Conservation (phyloP, 495 filamentous ascomycete species). For the Xylaria venustula region DNA sequence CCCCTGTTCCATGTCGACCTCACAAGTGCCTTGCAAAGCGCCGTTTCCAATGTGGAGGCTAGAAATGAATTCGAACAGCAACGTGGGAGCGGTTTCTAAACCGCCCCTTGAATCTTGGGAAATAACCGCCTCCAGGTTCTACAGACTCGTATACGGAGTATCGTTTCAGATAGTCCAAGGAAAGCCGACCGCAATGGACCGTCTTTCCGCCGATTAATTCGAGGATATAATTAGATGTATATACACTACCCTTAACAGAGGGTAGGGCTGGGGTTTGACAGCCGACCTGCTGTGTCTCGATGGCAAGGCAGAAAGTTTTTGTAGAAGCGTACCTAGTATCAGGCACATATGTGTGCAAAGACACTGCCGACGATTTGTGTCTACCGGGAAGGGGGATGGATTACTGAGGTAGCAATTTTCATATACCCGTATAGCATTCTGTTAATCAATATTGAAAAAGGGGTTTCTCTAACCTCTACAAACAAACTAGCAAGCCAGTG, state of each 20-base stretch:
- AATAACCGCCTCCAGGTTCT: not conserved
- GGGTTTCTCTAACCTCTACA: not conserved
- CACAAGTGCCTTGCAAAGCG: slow-evolving; percentile 87
- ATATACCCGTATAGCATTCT: slow-evolving; percentile 6
- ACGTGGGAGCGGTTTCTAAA: not conserved
- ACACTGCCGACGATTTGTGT: not conserved
- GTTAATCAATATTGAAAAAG: not conserved
- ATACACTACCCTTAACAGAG: not conserved
- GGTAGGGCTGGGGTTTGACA: not conserved
- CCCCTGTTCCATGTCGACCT: slow-evolving; percentile 95
- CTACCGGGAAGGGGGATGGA: not conserved
- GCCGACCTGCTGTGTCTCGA: not conserved
- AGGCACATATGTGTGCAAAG: not conserved
- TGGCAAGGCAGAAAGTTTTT: not conserved
- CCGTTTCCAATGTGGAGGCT: slow-evolving; percentile 71
- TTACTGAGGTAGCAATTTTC: not conserved
- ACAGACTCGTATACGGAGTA: not conserved
- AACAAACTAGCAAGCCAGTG: not conserved
- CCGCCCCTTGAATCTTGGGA: not conserved
- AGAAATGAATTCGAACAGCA: slow-evolving; percentile 30
- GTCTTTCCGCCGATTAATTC: too few species aligned
- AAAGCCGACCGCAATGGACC: too few species aligned
- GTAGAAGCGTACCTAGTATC: not conserved
- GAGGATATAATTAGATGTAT: not conserved
- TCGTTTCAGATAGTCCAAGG: not conserved